These are phyloP conservation scores for Alternaria alternata DNA, from an alignment of 2,329 filamentous ascomycete species.

Conservation along the genomic window DNA sequence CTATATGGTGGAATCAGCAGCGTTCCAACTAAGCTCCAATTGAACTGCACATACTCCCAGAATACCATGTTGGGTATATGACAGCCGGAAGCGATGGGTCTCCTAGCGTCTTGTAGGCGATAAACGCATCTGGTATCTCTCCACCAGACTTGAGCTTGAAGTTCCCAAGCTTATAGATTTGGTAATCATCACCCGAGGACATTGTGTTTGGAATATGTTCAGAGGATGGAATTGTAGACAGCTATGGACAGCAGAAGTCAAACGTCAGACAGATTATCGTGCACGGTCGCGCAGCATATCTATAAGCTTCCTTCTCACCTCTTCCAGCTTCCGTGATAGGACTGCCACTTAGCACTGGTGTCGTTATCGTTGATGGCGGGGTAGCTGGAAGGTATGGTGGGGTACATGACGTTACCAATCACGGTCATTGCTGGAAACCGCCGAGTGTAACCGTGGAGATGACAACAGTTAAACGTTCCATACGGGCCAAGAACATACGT, in stretches of 20 bases:
- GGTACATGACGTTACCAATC: conserved; percentile 25
- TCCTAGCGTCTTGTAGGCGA: conserved; percentile 82
- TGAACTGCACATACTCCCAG: conserved; percentile 57
- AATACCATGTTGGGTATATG: conserved; percentile 82
- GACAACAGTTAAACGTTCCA: background rate
- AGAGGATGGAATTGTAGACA: background rate
- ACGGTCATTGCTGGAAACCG: conserved; percentile 2
- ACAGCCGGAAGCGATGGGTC: conserved; percentile 68
- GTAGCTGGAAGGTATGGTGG: conserved; percentile 30
- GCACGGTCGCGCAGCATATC: background rate
- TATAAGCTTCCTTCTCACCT: background rate
- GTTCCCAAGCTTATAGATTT: conserved; percentile 68
- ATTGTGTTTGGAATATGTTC: conserved; percentile 7
- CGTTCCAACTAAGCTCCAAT: background rate
- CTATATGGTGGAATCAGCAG: conserved; percentile 31
- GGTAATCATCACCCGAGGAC: conserved; percentile 48
- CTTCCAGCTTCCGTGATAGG: background rate
- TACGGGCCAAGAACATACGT: background rate
- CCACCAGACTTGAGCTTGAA: conserved; percentile 72
- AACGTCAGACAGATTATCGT: background rate
- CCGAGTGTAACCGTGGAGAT: conserved; percentile 19
- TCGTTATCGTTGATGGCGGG: conserved; percentile 29
- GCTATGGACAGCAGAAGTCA: background rate
- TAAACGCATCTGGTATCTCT: conserved; percentile 69
- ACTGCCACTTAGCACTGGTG: conserved; percentile 3